Conservation (phyloP, 371 early-diverging fungal species). For the Syncephalastrum monosporum region DNA sequence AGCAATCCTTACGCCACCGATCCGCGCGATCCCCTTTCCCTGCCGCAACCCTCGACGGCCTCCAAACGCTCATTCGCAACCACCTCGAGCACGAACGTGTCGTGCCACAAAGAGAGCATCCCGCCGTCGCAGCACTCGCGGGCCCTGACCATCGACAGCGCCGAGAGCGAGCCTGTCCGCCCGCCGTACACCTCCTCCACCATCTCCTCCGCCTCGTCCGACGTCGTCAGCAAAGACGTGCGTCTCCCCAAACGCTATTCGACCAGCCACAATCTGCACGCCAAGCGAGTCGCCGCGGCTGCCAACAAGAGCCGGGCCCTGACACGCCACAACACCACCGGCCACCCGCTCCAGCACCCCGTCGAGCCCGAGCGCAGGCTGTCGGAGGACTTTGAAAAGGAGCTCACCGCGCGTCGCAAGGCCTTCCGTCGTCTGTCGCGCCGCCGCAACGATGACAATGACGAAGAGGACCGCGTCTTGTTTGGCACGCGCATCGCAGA, state of each 20-base stretch:
- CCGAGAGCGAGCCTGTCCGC: constrained; percentile 24
- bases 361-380: constrained; percentile 15
- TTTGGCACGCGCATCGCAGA: constrained; percentile 70
- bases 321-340: constrained; percentile 9
- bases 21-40: not conserved
- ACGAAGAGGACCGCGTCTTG: constrained; percentile 50
- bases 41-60: constrained; percentile 2
- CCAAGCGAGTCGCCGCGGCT: not conserved
- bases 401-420: constrained; percentile 32
- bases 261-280: constrained; percentile 15
- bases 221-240: constrained; percentile 1
- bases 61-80: not conserved
- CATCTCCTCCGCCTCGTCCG: too few relatives aligned
- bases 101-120: constrained; percentile 7
- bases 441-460: constrained; percentile 8
- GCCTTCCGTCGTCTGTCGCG: constrained; percentile 43
- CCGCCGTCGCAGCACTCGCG: constrained; percentile 16
- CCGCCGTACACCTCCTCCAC: not conserved
- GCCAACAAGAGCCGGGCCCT: constrained; percentile 9
- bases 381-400: constrained; percentile 44
- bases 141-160: constrained; percentile 13
- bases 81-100: constrained; percentile 1
- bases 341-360: not conserved
- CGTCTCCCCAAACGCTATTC: constrained; percentile 18
- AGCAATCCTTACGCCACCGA: constrained; percentile 3